Evolutionary conservation across 768 basidiomycete genomes (phyloP).

Genomic region (Rhizopogon vesiculosus): DNA sequence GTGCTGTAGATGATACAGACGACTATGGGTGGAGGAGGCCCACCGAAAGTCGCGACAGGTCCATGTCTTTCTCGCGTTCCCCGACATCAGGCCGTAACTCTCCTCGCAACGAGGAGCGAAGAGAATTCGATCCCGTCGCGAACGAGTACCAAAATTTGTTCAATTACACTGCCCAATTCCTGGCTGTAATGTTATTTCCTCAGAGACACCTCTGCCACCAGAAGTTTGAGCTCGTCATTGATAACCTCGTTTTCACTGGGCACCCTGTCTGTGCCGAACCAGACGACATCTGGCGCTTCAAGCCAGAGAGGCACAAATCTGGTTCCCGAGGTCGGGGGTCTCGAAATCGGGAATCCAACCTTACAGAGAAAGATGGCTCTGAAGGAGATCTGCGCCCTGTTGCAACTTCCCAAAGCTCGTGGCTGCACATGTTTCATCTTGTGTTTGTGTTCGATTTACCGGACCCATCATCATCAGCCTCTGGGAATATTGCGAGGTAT

Average conservation of each 20-base stretch:
- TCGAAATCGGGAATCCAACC: constrained; percentile 36
- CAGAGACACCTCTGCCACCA: constrained; percentile 81
- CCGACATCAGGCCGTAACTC: constrained; percentile 49
- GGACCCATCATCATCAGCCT: constrained; percentile 81
- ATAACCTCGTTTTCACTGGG: constrained; percentile 89
- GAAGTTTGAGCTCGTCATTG: constrained; percentile 89
- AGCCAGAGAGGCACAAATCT: constrained; percentile 50
- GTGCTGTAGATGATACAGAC: constrained; percentile 23
- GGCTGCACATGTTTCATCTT: constrained; percentile 79
- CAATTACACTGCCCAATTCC: constrained; percentile 75
- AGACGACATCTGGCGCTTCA: constrained; percentile 74
- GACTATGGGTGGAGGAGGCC: constrained; percentile 67
- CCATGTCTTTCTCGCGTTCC: constrained; percentile 45
- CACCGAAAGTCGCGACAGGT: constrained; percentile 41
- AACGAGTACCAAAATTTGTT: constrained; percentile 68
- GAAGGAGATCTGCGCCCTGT: constrained; percentile 28
- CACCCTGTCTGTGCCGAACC: constrained; percentile 84
- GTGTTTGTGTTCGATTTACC: constrained; percentile 86
- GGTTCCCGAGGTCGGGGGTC: constrained; percentile 54
- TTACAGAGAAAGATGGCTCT: constrained; percentile 28
- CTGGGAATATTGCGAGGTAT: constrained; percentile 72
- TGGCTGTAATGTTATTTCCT: constrained; percentile 80
- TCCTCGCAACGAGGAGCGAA: constrained; percentile 40
- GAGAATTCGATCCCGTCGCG: constrained; percentile 27
- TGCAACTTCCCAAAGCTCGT: constrained; percentile 32